A percentile compares a stretch with the other conserved stretches of the same genome.
Conservation (phyloP, 2,329 filamentous ascomycete genomes). For the Coniosporium uncinatum region DNA sequence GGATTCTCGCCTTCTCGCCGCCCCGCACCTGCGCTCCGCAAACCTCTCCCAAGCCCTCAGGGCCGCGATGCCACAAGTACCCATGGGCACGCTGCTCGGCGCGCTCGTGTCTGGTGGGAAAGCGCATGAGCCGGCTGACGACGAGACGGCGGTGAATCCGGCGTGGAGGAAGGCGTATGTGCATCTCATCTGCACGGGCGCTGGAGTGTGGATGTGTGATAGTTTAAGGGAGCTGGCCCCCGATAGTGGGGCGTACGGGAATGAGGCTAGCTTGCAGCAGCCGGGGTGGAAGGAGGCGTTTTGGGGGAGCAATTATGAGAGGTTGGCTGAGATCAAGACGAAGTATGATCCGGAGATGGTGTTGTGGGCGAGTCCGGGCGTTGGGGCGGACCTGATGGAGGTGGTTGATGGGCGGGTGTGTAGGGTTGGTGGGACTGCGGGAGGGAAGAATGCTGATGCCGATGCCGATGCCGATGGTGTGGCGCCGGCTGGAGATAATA, state of each 20-base stretch:
- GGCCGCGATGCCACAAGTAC: constrained; percentile 4
- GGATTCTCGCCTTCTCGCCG: constrained; percentile 3
- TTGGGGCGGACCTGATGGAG: constrained; percentile 3
- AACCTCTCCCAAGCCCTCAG: constrained; percentile 2
- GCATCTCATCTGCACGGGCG: constrained; percentile 21
- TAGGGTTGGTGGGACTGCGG: not conserved
- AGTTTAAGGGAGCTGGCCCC: constrained; percentile 31
- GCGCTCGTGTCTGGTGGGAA: constrained; percentile 5
- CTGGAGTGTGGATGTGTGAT: not conserved
- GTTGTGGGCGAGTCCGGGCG: constrained; percentile 15
- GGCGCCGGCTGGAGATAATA: not conserved
- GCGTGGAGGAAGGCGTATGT: constrained; percentile 35
- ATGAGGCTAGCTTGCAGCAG: constrained; percentile 32
- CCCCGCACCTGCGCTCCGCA: not conserved
- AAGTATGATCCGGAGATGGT: constrained; percentile 23
- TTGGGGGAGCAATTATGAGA: constrained; percentile 24
- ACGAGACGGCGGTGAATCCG: constrained; percentile 24
- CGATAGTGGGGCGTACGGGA: constrained; percentile 36
- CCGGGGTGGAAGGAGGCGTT: constrained; percentile 25
- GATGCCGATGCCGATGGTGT: not conserved
- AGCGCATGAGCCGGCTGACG: not conserved
- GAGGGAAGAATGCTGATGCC: not conserved
- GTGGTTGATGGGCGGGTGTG: not conserved
- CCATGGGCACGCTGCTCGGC: constrained; percentile 1
- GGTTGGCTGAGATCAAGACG: constrained; percentile 20